Base-by-base conservation (phyloP, 192 early-diverging fungal species). In the Coemansia sp. region DNA sequence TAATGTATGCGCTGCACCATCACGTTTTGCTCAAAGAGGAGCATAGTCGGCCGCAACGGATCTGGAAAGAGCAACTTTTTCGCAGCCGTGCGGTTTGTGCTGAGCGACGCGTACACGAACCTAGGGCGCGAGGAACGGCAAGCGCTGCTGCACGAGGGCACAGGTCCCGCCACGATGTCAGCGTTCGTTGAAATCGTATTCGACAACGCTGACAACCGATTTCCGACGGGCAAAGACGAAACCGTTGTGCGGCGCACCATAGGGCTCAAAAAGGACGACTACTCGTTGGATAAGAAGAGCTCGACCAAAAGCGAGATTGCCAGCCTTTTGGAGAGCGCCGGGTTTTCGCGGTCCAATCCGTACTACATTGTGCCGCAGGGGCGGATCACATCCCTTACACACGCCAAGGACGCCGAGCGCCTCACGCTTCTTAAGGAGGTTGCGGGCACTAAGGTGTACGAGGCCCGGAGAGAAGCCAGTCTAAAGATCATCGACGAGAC, bases 281-380 rank as follows among this genome's bases (percentile, higher is more conserved):
- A 98, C 70, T 93, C 94, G n/a, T 71, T 99, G 31, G 97, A 99
- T 67, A 86, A 88, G 57, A 98, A 97, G 75, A 91, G 85, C 73
- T 89, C 91, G 49, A 98, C 92, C 43, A 95, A 95, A 79, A 67
- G 85, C 31, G 97, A 97, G 66, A 94, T 99, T 2, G 87, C 91
- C 86, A 97, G 91, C 66, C 82, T 99, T 64, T 76, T 99, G 25
- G 97, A 99, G 77, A 92, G 88, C 71, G 95, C 95, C 25, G 97
- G 97, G 4, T 97, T 99, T 64, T 97, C 95, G 15, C 80, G 91
- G 48, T 92, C 97, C 23, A 99, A 99, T 72, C 97, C 97, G 13
- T 99, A 97, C 79, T 98, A 97, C 62, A 96, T 99, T 82, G 95
- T 99, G 26, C 97, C 97, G 2, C 97, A 99, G 80, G 97, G 97